Evolutionary conservation across 139 green algal species (phyloP).

Genomic region (Chlamydomonas sp.): DNA sequence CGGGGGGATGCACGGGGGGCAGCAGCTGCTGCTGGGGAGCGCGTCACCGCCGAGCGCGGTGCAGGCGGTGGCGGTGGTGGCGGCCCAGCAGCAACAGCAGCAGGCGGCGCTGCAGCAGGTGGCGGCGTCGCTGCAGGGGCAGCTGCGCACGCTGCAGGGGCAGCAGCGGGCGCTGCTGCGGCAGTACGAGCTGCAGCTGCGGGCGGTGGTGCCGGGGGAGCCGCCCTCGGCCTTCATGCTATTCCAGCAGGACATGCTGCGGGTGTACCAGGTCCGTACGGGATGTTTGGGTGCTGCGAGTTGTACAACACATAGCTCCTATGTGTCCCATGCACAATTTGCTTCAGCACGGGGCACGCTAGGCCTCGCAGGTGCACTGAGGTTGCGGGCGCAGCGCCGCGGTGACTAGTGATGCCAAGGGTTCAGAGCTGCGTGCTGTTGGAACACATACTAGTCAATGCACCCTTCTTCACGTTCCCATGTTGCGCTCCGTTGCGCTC

Average conservation of each 20-base stretch:
- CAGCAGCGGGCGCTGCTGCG: slow-evolving; percentile 15
- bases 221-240: slow-evolving; percentile 9
- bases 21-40: too few species aligned
- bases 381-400: too few species aligned
- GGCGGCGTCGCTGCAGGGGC: slow-evolving; percentile 12
- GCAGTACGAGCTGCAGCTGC: slow-evolving; percentile 38
- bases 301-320: too few species aligned
- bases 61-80: background rate
- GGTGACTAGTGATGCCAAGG: too few species aligned
- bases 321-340: too few species aligned
- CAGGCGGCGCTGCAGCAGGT: slow-evolving; percentile 21
- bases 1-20: too few species aligned
- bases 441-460: too few species aligned
- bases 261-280: slow-evolving; percentile 11
- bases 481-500: too few species aligned
- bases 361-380: too few species aligned
- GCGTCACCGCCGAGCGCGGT: background rate
- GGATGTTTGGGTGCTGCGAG: background rate
- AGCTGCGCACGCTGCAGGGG: slow-evolving; percentile 23
- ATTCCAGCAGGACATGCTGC: slow-evolving; percentile 34
- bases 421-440: too few species aligned
- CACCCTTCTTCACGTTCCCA: too few species aligned
- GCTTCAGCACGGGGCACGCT: too few species aligned
- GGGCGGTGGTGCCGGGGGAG: background rate
- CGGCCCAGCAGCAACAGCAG: background rate